Conservation (phyloP, 208 protist genomes). For the Kentomonas sorsogonicus region DNA sequence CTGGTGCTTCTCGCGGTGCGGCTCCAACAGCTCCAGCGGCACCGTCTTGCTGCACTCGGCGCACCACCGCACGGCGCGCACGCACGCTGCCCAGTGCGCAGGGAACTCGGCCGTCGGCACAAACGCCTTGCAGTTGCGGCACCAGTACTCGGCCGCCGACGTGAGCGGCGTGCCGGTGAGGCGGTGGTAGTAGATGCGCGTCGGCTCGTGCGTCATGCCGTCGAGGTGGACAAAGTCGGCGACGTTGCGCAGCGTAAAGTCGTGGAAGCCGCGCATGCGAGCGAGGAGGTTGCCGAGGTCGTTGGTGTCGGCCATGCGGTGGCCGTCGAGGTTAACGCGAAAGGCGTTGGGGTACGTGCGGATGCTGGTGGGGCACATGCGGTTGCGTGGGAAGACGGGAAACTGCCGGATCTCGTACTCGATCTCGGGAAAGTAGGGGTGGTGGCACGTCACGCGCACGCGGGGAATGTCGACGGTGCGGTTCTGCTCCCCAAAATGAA, state of each 20-base stretch:
- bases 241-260: slow-evolving; percentile 76
- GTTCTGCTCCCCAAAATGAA: slow-evolving; percentile 71
- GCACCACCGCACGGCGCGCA: slow-evolving; percentile 82
- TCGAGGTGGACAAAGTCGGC: slow-evolving; percentile 71
- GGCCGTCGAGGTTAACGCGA: slow-evolving; percentile 68
- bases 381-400: slow-evolving; percentile 70
- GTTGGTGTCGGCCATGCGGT: slow-evolving; percentile 83
- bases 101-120: slow-evolving; percentile 60
- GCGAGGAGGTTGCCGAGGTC: slow-evolving; percentile 83
- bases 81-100: slow-evolving; percentile 69
- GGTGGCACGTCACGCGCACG: slow-evolving; percentile 65
- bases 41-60: slow-evolving; percentile 72
- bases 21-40: slow-evolving; percentile 68
- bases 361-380: slow-evolving; percentile 62
- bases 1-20: slow-evolving; percentile 87
- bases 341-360: slow-evolving; percentile 43
- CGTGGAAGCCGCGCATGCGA: slow-evolving; percentile 66
- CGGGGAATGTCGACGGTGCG: slow-evolving; percentile 75
- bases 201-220: slow-evolving; percentile 87
- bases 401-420: slow-evolving; percentile 77
- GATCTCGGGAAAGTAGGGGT: slow-evolving; percentile 72
- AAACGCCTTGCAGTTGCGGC: slow-evolving; percentile 87
- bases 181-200: slow-evolving; percentile 84
- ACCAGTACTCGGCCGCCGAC: slow-evolving; percentile 70
- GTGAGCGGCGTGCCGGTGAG: slow-evolving; percentile 40